These are phyloP conservation scores for Fusarium sublunatum DNA, from an alignment of 2,329 filamentous ascomycete genomes.

Conservation along the genomic window DNA sequence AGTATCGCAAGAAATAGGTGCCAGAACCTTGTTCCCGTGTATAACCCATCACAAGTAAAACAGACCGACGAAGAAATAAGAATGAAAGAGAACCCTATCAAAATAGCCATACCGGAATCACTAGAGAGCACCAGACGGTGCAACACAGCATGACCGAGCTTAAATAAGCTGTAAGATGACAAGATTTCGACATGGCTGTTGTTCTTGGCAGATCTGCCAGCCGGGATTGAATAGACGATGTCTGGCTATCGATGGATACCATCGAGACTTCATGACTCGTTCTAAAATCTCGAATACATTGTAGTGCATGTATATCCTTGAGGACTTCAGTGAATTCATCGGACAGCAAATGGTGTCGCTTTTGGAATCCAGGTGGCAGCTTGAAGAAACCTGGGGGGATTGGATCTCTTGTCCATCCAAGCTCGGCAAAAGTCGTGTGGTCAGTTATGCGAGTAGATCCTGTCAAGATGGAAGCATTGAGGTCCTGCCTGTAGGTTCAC, in stretches of 20 bases:
- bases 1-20: background rate
- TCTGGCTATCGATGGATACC: slow-evolving; percentile 53
- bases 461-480: slow-evolving; percentile 55
- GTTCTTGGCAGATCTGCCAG: slow-evolving; percentile 43
- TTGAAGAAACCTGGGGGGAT: slow-evolving; percentile 46
- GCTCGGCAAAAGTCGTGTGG: slow-evolving; percentile 56
- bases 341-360: slow-evolving; percentile 38
- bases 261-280: slow-evolving; percentile 44
- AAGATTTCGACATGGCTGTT: slow-evolving; percentile 48
- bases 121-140: slow-evolving; percentile 53
- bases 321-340: slow-evolving; percentile 52
- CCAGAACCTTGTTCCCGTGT: background rate
- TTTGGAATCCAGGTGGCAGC: slow-evolving; percentile 52
- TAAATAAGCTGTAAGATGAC: slow-evolving; percentile 56
- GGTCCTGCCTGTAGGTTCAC: slow-evolving; percentile 55
- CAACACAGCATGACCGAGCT: slow-evolving; percentile 55
- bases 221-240: slow-evolving; percentile 57
- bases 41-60: too few species aligned
- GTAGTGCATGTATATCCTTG: slow-evolving; percentile 53
- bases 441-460: slow-evolving; percentile 54
- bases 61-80: too few species aligned
- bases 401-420: slow-evolving; percentile 53
- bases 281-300: slow-evolving; percentile 52
- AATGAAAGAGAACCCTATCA: too few species aligned
- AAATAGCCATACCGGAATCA: slow-evolving; percentile 52